Percentiles rank a stretch among this genome's conserved stretches.
Evolutionary conservation across 208 protist species (phyloP).

Genomic region (Spongospora subterranea): DNA sequence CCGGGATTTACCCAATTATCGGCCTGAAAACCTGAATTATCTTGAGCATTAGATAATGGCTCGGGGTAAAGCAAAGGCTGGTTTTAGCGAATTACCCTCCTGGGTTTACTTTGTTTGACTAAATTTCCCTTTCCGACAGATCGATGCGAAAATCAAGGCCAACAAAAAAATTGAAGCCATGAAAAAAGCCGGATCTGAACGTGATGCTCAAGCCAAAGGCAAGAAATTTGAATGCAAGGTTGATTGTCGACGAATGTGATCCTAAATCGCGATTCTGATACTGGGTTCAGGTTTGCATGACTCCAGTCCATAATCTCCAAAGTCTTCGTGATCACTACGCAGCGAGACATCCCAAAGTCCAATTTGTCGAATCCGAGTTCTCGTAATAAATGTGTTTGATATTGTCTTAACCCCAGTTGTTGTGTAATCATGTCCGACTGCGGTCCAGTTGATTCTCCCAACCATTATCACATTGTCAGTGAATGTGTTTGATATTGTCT

Average conservation of each 20-base stretch:
- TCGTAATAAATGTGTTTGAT: too few relatives aligned
- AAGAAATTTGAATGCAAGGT: conserved; percentile 56
- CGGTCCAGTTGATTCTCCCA: too few relatives aligned
- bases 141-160: conserved; percentile 20
- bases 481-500: too few relatives aligned
- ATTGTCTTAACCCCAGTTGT: too few relatives aligned
- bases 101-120: neutral
- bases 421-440: too few relatives aligned
- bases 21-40: neutral
- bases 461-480: too few relatives aligned
- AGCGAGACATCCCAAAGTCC: conserved; percentile 8
- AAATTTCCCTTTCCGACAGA: neutral
- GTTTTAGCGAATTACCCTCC: neutral
- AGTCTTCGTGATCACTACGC: conserved; percentile 43
- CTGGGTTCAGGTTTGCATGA: conserved; percentile 16
- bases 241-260: neutral
- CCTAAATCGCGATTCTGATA: neutral
- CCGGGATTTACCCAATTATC: too few relatives aligned
- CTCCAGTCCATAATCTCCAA: conserved; percentile 44
- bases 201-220: neutral
- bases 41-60: neutral
- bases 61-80: conserved; percentile 31
- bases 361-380: conserved; percentile 26
- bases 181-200: conserved; percentile 1
- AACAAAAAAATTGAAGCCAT: conserved; percentile 18